A percentile compares a stretch with the other conserved stretches of the same genome.
These are phyloP conservation scores for Phytophthora colocasiae DNA, from an alignment of 352 stramenopile genomes.

Conservation along the genomic window DNA sequence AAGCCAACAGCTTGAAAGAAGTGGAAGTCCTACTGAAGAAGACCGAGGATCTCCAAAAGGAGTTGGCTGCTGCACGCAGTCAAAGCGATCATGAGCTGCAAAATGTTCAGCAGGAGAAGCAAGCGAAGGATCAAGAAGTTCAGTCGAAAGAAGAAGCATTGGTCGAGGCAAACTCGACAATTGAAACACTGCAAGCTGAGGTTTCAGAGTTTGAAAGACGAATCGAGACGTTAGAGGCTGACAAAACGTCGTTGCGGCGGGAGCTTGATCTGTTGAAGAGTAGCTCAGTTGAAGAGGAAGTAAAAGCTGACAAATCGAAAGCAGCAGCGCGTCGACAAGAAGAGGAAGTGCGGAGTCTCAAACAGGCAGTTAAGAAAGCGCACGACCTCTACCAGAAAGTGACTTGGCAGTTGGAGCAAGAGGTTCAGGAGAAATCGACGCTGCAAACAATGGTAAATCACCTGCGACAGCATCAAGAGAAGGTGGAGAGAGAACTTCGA, in stretches of 20 bases:
- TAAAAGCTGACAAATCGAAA: conserved; percentile 53
- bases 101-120: conserved; percentile 23
- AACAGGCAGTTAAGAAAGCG: conserved; percentile 60
- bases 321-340: conserved; percentile 47
- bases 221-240: conserved; percentile 33
- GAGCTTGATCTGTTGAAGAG: conserved; percentile 47
- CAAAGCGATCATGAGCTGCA: conserved; percentile 29
- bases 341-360: conserved; percentile 67
- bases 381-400: conserved; percentile 69
- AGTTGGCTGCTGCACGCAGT: conserved; percentile 42
- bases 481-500: conserved; percentile 45
- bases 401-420: conserved; percentile 63
- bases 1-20: conserved; percentile 53
- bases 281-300: conserved; percentile 55
- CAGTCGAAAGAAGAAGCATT: conserved; percentile 43
- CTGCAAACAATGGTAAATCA: conserved; percentile 51
- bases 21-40: conserved; percentile 48
- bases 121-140: conserved; percentile 36
- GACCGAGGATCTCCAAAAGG: conserved; percentile 45
- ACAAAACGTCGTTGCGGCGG: conserved; percentile 43
- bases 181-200: conserved; percentile 33
- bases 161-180: conserved; percentile 29
- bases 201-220: conserved; percentile 18
- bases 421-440: conserved; percentile 53
- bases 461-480: conserved; percentile 48